Base-by-base conservation (phyloP, 495 filamentous ascomycete species). In the Aspergillus campestris region DNA sequence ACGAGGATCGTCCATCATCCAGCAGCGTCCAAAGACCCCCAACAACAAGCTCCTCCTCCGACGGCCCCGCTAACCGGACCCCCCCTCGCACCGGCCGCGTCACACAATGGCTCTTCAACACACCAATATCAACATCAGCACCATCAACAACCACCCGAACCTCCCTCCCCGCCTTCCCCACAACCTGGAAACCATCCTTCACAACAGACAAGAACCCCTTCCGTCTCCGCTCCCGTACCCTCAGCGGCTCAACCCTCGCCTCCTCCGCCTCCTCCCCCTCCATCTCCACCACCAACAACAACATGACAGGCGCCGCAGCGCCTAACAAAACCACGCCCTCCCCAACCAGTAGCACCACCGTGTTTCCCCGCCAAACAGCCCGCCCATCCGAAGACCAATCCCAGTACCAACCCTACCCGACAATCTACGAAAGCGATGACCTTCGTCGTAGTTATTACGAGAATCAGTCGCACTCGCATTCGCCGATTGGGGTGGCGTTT, bases 231-330 rank as follows among this genome's bases (percentile, higher is more conserved):
- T 56, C 61, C 32, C 69, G 66, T 33, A 70, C 66, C 1, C 40
- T 67, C 30, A 73, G 69, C 40, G 66, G 67, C 11, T 66, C 65
- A 8, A 71, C 69, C 5, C 44, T 67, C 34, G 55, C 50, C 9
- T 66, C 69, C 3, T 52, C 53, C 18, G 18, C 18, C 4, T 24
- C 18, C 4, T 24, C 18, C 18, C 18, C 18, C 18, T 24, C 18
- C 18, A 24, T 24, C 18, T 24, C 18, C 18, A 24, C 18, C 18
- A 24, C 18, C 8, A 47, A 56, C 5, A 64, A 59, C n/a, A 57
- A 48, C 42, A 44, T 57, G 27, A 56, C 55, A 11, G 49, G 51
- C 1, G 48, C 44, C 10, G 29, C 46, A 44, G 40, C 13, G 27
- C 36, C 12, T 52, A 24, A 24, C 18, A 59, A 35, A 38, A 49